Evolutionary conservation across 2,329 filamentous ascomycete species (phyloP).

Genomic region (Fusarium solani-melongenae): DNA sequence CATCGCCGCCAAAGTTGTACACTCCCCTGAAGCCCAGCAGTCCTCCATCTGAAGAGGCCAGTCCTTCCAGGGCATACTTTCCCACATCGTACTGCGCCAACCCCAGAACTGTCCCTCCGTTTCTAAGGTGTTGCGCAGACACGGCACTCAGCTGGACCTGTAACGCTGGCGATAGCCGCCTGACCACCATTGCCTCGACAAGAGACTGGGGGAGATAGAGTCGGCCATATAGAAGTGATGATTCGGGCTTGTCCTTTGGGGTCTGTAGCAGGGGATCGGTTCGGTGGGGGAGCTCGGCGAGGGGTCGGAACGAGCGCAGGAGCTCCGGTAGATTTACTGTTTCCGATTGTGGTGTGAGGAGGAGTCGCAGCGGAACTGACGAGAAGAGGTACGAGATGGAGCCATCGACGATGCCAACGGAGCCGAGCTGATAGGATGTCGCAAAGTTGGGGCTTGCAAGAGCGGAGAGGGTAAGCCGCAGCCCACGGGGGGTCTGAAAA

Average conservation of each 20-base stretch:
- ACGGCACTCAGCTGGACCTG: conserved; percentile 86
- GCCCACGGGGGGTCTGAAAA: conserved; percentile 85
- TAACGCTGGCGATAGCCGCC: conserved; percentile 79
- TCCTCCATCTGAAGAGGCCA: conserved; percentile 92
- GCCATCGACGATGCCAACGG: conserved; percentile 90
- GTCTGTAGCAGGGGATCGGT: conserved; percentile 38
- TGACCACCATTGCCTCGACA: conserved; percentile 86
- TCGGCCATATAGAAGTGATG: conserved; percentile 78
- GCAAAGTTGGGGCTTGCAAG: conserved; percentile 93
- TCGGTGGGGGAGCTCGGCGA: conserved; percentile 68
- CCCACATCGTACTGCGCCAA: conserved; percentile 85
- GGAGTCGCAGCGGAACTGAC: conserved; percentile 77
- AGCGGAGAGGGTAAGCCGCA: conserved; percentile 89
- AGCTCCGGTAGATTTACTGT: conserved; percentile 81
- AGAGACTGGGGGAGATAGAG: conserved; percentile 86
- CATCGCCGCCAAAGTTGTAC: conserved; percentile 92
- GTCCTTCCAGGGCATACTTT: conserved; percentile 87
- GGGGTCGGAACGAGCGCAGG: conserved; percentile 83
- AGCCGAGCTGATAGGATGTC: conserved; percentile 91
- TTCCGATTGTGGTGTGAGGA: conserved; percentile 75
- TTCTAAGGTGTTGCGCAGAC: conserved; percentile 75
- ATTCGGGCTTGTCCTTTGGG: conserved; percentile 49
- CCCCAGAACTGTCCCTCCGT: conserved; percentile 80
- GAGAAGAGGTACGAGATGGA: conserved; percentile 98
- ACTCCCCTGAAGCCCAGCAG: conserved; percentile 87